Evolutionary conservation across 352 stramenopile species (phyloP).

Genomic region (Globisporangium splendens): DNA sequence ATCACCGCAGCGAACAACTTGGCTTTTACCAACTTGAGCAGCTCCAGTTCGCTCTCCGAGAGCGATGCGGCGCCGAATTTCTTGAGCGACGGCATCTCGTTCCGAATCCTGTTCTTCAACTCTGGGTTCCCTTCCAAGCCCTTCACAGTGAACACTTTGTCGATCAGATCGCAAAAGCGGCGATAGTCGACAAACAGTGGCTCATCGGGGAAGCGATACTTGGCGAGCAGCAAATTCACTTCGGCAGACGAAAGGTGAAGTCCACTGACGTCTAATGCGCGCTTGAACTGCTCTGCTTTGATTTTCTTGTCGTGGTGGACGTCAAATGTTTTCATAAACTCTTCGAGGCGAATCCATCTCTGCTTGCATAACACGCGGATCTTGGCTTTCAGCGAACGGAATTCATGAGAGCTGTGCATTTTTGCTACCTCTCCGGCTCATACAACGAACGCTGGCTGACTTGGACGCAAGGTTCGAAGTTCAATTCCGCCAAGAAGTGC

Average conservation of each 20-base stretch:
- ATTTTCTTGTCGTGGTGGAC: conserved; percentile 84
- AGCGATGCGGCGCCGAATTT: conserved; percentile 32
- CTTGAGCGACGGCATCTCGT: conserved; percentile 25
- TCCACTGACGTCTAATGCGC: conserved; percentile 71
- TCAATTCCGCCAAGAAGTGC: neutral
- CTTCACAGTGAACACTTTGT: conserved; percentile 83
- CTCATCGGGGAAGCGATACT: conserved; percentile 65
- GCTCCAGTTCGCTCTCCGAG: conserved; percentile 26
- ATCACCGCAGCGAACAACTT: conserved; percentile 64
- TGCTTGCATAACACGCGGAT: conserved; percentile 79
- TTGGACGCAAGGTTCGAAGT: neutral
- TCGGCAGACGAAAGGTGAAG: conserved; percentile 54
- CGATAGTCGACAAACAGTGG: conserved; percentile 73
- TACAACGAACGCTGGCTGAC: too few relatives aligned
- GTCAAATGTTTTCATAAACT: conserved; percentile 89
- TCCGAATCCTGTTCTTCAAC: conserved; percentile 27
- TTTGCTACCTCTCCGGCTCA: neutral
- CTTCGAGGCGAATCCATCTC: conserved; percentile 73
- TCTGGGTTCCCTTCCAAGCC: conserved; percentile 63
- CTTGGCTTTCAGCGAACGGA: conserved; percentile 78
- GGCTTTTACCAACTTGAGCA: conserved; percentile 37
- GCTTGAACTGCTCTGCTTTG: conserved; percentile 75
- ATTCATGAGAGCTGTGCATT: conserved; percentile 73
- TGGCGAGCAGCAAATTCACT: conserved; percentile 50
- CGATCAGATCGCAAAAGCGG: conserved; percentile 80